Evolutionary conservation across 192 early-diverging fungal genomes (phyloP).

Genomic region (Entomortierella chlamydospora): DNA sequence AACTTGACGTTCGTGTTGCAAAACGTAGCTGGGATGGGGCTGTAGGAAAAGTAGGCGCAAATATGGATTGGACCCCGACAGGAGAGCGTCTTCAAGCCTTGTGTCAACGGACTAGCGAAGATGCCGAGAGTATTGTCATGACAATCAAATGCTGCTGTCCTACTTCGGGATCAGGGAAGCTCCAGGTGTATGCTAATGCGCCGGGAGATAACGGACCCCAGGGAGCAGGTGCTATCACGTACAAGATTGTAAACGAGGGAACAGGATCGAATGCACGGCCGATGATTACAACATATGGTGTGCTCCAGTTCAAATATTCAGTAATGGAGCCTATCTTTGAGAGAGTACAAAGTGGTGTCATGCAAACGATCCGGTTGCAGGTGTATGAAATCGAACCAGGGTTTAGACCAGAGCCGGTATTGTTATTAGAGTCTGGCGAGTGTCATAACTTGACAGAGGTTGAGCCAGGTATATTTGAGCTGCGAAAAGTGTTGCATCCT

Average conservation of each 20-base stretch:
- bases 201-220: neutral
- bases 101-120: conserved; percentile 26
- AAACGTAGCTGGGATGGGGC: conserved; percentile 7
- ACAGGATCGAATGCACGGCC: conserved; percentile 21
- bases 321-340: conserved; percentile 26
- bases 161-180: conserved; percentile 7
- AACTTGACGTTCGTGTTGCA: conserved; percentile 19
- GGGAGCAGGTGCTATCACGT: neutral
- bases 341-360: conserved; percentile 11
- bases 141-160: conserved; percentile 27
- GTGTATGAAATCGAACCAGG: conserved; percentile 11
- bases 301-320: conserved; percentile 12
- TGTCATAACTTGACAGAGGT: conserved; percentile 12
- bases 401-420: neutral
- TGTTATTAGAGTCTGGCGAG: neutral
- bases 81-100: neutral
- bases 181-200: neutral
- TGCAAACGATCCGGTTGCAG: conserved; percentile 14
- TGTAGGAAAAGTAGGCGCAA: neutral
- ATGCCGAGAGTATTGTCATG: conserved; percentile 18
- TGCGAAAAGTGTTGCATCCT: conserved; percentile 3
- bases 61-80: conserved; percentile 14
- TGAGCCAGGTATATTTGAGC: conserved; percentile 18
- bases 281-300: conserved; percentile 1
- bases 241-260: conserved; percentile 30